These are phyloP conservation scores for Hypoxylon intermedium DNA, from an alignment of 495 filamentous ascomycete genomes.

Conservation along the genomic window DNA sequence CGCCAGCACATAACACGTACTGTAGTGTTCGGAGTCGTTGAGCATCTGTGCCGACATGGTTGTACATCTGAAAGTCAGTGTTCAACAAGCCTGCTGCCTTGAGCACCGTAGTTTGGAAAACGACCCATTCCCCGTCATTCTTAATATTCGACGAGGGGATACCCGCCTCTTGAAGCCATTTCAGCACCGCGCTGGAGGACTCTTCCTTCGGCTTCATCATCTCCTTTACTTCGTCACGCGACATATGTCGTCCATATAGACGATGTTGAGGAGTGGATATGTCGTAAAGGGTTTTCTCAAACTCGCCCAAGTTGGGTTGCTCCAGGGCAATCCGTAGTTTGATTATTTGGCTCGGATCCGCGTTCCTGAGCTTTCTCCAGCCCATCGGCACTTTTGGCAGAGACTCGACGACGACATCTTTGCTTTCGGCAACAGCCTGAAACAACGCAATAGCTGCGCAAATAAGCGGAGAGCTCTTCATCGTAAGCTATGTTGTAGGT, in stretches of 20 bases:
- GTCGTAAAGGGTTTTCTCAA: conserved; percentile 67
- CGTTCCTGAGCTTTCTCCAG: conserved; percentile 53
- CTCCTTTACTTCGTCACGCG: conserved; percentile 59
- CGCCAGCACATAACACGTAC: conserved; percentile 15
- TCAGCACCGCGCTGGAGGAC: conserved; percentile 49
- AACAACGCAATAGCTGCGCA: conserved; percentile 34
- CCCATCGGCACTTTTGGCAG: conserved; percentile 51
- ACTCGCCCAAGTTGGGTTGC: conserved; percentile 58
- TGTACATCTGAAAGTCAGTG: conserved; percentile 62
- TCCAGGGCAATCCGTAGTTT: conserved; percentile 62
- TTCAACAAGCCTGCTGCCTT: conserved; percentile 62
- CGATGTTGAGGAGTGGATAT: conserved; percentile 68
- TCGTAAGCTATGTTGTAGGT: conserved; percentile 5
- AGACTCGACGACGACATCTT: conserved; percentile 55
- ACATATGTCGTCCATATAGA: conserved; percentile 70
- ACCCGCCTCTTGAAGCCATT: conserved; percentile 58
- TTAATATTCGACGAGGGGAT: conserved; percentile 53
- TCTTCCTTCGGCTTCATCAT: conserved; percentile 58
- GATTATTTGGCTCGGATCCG: conserved; percentile 47
- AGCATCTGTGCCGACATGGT: conserved; percentile 44
- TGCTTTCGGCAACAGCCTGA: conserved; percentile 26
- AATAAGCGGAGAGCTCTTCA: conserved; percentile 34
- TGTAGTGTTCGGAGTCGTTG: conserved; percentile 57
- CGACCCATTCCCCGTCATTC: conserved; percentile 63
- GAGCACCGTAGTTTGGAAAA: conserved; percentile 56